A percentile compares a stretch with the other conserved stretches of the same genome.
Evolutionary conservation across 2,329 filamentous ascomycete genomes (phyloP).

Genomic region (Didymella keratinophila): DNA sequence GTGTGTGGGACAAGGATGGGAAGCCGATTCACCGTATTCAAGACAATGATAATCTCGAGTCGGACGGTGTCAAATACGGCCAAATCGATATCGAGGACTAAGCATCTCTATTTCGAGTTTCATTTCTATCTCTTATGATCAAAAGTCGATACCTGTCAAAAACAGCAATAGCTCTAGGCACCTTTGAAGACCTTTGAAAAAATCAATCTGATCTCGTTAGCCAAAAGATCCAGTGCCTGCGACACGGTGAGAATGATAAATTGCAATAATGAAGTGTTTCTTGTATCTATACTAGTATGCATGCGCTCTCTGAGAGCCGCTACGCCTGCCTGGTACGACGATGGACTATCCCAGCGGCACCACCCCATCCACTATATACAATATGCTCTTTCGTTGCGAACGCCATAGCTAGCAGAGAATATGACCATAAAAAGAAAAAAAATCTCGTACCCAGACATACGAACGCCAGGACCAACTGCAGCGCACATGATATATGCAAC

Average conservation of each 20-base stretch:
- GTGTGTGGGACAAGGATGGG: conserved; percentile 27
- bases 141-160: background rate
- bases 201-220: background rate
- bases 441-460: conserved; percentile 2
- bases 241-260: background rate
- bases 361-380: conserved; percentile 18
- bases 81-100: conserved; percentile 9
- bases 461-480: conserved; percentile 3
- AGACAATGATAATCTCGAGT: background rate
- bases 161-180: too few species aligned
- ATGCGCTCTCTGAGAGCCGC: background rate
- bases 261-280: conserved; percentile 1
- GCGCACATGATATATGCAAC: conserved; percentile 16
- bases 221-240: background rate
- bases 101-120: too few species aligned
- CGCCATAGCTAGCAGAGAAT: background rate
- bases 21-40: background rate
- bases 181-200: background rate
- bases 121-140: background rate
- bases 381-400: conserved; percentile 8
- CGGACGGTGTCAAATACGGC: conserved; percentile 19
- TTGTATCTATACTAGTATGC: conserved; percentile 9
- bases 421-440: conserved; percentile 2
- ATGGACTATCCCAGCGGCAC: conserved; percentile 8
- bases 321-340: conserved; percentile 6